Evolutionary conservation across 2,329 filamentous ascomycete species (phyloP).

Genomic region (Atkinsonella texensis): DNA sequence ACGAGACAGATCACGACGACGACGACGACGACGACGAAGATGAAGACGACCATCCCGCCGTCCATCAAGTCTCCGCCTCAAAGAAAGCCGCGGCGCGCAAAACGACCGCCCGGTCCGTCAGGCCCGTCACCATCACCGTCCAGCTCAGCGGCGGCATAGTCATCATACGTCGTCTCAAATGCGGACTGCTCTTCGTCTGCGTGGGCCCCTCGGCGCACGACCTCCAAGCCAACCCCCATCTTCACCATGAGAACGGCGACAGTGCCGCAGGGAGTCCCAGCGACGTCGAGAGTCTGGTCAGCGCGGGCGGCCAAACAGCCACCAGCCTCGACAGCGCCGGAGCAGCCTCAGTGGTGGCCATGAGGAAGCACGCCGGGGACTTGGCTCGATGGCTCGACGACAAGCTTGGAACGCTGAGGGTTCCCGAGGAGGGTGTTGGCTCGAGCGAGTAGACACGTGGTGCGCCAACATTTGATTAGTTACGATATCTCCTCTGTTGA

Average conservation of each 20-base stretch:
- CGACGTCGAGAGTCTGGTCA: slow-evolving; percentile 35
- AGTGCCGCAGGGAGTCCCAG: slow-evolving; percentile 25
- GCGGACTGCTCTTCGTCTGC: slow-evolving; percentile 50
- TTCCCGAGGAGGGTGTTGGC: slow-evolving; percentile 40
- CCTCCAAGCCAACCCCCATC: slow-evolving; percentile 11
- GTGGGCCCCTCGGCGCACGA: slow-evolving; percentile 34
- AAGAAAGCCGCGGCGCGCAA: not conserved
- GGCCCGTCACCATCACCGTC: slow-evolving; percentile 38
- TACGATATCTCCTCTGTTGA: too few species aligned
- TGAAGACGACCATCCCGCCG: not conserved
- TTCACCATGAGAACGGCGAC: slow-evolving; percentile 18
- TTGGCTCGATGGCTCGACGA: slow-evolving; percentile 48
- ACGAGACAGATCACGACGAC: slow-evolving; percentile 16
- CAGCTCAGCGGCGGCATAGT: slow-evolving; percentile 48
- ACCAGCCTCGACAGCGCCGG: slow-evolving; percentile 26
- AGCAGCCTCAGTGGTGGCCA: slow-evolving; percentile 35
- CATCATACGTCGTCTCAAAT: slow-evolving; percentile 44
- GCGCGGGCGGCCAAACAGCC: slow-evolving; percentile 32
- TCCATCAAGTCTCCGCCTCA: slow-evolving; percentile 1
- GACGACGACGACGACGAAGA: slow-evolving; percentile 1
- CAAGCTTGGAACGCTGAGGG: slow-evolving; percentile 40
- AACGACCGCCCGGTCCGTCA: slow-evolving; percentile 13
- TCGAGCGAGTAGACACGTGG: slow-evolving; percentile 1
- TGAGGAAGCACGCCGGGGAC: slow-evolving; percentile 46
- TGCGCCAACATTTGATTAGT: too few species aligned